Conservation (phyloP, 371 early-diverging fungal species). For the Caulochytrium protostelioides region DNA sequence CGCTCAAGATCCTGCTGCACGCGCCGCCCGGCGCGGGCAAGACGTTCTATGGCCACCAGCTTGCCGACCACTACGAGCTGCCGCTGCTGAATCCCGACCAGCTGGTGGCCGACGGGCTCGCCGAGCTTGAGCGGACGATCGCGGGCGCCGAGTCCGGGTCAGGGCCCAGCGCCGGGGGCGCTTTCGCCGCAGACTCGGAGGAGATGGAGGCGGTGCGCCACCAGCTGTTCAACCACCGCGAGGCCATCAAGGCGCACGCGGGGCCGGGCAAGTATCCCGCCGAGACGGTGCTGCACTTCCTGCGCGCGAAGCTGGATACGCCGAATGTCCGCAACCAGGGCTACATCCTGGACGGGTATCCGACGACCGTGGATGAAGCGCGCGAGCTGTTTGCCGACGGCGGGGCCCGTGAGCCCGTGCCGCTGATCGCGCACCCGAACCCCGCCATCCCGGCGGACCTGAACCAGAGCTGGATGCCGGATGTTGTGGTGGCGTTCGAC, state of each 20-base stretch:
- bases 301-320: constrained; percentile 19
- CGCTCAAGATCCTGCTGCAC: constrained; percentile 21
- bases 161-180: too few species aligned
- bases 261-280: constrained; percentile 12
- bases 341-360: constrained; percentile 28
- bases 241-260: constrained; percentile 1
- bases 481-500: constrained; percentile 21
- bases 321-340: constrained; percentile 32
- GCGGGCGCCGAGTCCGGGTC: too few species aligned
- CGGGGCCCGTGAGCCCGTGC: neutral
- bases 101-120: too few species aligned
- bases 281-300: constrained; percentile 17
- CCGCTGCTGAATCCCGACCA: constrained; percentile 20
- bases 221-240: too few species aligned
- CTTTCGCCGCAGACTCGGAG: too few species aligned
- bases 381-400: constrained; percentile 15
- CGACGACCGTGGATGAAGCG: constrained; percentile 17
- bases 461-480: constrained; percentile 18
- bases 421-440: neutral
- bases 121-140: too few species aligned
- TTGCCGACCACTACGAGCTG: constrained; percentile 24
- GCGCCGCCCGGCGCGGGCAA: constrained; percentile 30
- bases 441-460: neutral
- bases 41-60: constrained; percentile 12
- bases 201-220: constrained; percentile 18